phyloP scores from a whole-genome alignment of 2,329 filamentous ascomycete genomes.

The Botrytis tulipae region DNA sequence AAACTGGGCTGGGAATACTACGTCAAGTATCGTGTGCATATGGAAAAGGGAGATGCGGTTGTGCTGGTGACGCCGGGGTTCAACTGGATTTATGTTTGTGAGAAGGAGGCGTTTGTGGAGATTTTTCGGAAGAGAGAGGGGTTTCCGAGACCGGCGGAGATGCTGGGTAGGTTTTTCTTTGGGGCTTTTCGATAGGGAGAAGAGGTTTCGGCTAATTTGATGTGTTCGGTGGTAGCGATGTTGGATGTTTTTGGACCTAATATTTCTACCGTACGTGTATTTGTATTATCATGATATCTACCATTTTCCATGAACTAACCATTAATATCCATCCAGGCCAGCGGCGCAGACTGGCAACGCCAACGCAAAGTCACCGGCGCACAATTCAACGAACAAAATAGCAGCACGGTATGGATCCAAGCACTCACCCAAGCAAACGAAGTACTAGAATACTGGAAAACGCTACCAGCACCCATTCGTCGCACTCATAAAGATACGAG shows the following conservation, averaged over 20 bases:
- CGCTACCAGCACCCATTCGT: background rate
- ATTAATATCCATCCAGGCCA: background rate
- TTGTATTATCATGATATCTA: background rate
- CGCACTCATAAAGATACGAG: background rate
- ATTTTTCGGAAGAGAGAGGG: background rate
- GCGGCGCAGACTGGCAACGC: conserved; percentile 11
- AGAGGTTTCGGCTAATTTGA: background rate
- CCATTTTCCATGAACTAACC: background rate
- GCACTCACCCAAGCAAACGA: background rate
- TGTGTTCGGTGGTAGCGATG: background rate
- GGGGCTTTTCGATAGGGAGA: background rate
- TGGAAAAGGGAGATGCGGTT: background rate
- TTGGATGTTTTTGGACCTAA: background rate
- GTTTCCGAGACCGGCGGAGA: background rate
- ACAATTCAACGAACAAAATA: conserved; percentile 3
- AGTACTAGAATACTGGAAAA: conserved; percentile 1
- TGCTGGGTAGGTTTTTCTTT: background rate
- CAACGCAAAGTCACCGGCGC: background rate
- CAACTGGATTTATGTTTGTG: background rate
- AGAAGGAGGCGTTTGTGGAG: background rate
- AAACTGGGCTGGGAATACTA: background rate
- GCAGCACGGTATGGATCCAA: background rate
- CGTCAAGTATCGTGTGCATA: background rate
- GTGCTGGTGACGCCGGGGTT: background rate
- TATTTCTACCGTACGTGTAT: background rate